These are phyloP conservation scores for Fraxinus sp. DNA, from an alignment of 305 asterid species.

Conservation along the genomic window DNA sequence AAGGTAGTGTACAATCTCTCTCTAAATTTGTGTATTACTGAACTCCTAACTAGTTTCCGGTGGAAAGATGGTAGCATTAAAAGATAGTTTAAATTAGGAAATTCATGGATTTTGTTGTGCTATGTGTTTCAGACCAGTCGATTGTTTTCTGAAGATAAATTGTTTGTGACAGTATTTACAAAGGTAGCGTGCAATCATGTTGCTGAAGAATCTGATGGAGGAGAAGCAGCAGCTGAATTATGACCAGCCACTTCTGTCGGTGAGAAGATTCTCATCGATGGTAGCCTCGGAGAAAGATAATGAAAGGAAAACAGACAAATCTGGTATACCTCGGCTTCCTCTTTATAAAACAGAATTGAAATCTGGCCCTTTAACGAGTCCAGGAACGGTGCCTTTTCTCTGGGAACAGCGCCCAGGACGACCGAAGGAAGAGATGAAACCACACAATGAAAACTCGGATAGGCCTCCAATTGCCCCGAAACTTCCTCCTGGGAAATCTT, in stretches of 20 bases:
- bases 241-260: constrained; percentile 62
- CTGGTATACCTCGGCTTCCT: constrained; percentile 46
- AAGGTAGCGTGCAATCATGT: constrained; percentile 26
- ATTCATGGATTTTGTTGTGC: background rate
- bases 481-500: constrained; percentile 68
- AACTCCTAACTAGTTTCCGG: background rate
- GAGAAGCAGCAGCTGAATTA: constrained; percentile 47
- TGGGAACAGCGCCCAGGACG: constrained; percentile 87
- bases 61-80: background rate
- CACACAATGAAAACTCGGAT: constrained; percentile 2
- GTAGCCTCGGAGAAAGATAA: constrained; percentile 29
- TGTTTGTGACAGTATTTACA: background rate
- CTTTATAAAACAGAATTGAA: constrained; percentile 52
- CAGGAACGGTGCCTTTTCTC: constrained; percentile 71
- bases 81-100: background rate
- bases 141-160: background rate
- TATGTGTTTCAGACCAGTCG: background rate
- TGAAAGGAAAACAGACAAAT: constrained; percentile 17
- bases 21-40: background rate
- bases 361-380: constrained; percentile 69
- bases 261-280: constrained; percentile 35
- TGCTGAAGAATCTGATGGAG: constrained; percentile 53
- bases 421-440: constrained; percentile 50
- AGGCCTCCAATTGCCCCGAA: constrained; percentile 50
- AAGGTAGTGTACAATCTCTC: constrained; percentile 21